Evolutionary conservation across 2,329 filamentous ascomycete species (phyloP).

Genomic region (Akanthomyces lecanii): DNA sequence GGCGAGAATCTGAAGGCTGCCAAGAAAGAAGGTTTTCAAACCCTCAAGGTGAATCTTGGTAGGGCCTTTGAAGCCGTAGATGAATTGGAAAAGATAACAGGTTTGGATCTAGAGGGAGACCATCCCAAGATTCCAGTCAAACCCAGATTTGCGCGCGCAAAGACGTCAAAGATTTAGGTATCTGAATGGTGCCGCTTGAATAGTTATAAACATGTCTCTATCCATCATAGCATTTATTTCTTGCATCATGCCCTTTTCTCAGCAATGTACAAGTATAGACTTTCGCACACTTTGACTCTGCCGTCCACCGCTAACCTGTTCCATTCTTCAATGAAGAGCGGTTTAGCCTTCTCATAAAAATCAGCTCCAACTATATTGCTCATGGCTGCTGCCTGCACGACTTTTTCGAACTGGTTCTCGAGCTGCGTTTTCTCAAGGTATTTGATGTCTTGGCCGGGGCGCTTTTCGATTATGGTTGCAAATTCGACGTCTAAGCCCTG

Average conservation of each 20-base stretch:
- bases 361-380: conserved; percentile 3
- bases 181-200: background rate
- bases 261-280: conserved; percentile 23
- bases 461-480: conserved; percentile 25
- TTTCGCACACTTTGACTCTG: conserved; percentile 24
- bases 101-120: conserved; percentile 55
- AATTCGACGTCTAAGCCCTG: conserved; percentile 28
- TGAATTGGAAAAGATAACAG: conserved; percentile 72
- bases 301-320: conserved; percentile 27
- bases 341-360: conserved; percentile 23
- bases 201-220: background rate
- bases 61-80: conserved; percentile 75
- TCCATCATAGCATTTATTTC: conserved; percentile 15
- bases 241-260: background rate
- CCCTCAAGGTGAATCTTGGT: conserved; percentile 80
- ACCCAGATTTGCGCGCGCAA: conserved; percentile 31
- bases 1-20: conserved; percentile 86
- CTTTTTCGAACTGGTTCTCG: background rate
- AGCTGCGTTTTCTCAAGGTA: conserved; percentile 18
- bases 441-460: conserved; percentile 23
- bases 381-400: background rate
- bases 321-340: conserved; percentile 30
- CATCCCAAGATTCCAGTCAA: conserved; percentile 48
- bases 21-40: conserved; percentile 68
- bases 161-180: conserved; percentile 41